These are phyloP conservation scores for Penicillium psychrofluorescens DNA, from an alignment of 495 filamentous ascomycete genomes.

Conservation along the genomic window DNA sequence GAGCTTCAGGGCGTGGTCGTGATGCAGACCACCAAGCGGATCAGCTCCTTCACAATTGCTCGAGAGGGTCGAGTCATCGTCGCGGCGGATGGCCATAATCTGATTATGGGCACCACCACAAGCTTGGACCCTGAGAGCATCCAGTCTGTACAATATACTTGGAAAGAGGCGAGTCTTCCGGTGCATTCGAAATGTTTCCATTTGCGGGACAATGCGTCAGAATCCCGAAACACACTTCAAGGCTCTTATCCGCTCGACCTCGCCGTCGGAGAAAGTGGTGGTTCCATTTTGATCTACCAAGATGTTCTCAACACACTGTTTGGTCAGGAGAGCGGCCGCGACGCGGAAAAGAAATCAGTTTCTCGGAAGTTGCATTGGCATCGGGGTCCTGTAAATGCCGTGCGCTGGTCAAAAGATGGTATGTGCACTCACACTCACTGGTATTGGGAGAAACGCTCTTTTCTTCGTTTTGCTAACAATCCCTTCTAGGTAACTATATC, in stretches of 20 bases:
- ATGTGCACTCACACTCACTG: conserved; percentile 20
- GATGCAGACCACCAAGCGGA: conserved; percentile 21
- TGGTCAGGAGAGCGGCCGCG: conserved; percentile 16
- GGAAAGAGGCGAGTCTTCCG: conserved; percentile 41
- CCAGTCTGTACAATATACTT: conserved; percentile 33
- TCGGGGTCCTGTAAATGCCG: conserved; percentile 64
- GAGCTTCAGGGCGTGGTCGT: conserved; percentile 15
- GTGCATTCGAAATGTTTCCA: conserved; percentile 27
- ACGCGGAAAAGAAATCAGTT: conserved; percentile 26
- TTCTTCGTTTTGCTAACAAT: conserved; percentile 2
- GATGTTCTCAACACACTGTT: conserved; percentile 57
- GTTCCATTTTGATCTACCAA: conserved; percentile 70
- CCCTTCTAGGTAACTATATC: conserved; percentile 74
- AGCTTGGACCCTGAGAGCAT: conserved; percentile 3
- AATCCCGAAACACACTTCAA: conserved; percentile 18
- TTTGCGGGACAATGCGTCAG: conserved; percentile 11
- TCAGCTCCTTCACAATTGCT: conserved; percentile 26
- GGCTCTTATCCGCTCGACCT: conserved; percentile 50
- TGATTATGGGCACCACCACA: conserved; percentile 25
- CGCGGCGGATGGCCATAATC: conserved; percentile 25
- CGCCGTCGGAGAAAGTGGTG: conserved; percentile 64
- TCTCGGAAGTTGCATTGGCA: conserved; percentile 82
- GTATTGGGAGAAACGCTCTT: not conserved
- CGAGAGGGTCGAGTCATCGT: conserved; percentile 26
- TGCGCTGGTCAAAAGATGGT: conserved; percentile 92